A percentile compares a stretch with the other conserved stretches of the same genome.
These are phyloP conservation scores for Globisporangium canariense DNA, from an alignment of 352 stramenopile genomes.

Conservation along the genomic window DNA sequence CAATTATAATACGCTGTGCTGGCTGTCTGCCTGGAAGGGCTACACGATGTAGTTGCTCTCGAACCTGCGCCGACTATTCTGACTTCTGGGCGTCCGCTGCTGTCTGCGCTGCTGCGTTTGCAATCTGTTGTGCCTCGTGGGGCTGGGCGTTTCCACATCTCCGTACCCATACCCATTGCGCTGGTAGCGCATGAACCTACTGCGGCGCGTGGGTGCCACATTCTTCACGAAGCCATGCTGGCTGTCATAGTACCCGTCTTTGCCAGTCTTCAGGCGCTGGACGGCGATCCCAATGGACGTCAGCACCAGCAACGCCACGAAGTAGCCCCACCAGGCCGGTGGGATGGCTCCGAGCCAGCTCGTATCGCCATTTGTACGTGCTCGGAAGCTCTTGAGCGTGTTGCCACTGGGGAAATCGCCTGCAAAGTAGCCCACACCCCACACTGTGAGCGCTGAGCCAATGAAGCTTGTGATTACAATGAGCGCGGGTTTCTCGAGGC, in stretches of 20 bases:
- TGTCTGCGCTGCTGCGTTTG: background rate
- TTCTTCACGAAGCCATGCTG: slow-evolving; percentile 12
- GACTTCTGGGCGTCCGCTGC: background rate
- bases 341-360: slow-evolving; percentile 36
- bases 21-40: background rate
- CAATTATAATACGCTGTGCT: no score
- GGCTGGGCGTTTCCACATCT: slow-evolving; percentile 11
- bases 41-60: slow-evolving; percentile 43
- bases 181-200: background rate
- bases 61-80: background rate
- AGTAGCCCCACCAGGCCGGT: slow-evolving; percentile 57
- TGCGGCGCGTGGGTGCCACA: background rate
- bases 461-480: slow-evolving; percentile 47
- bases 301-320: slow-evolving; percentile 43
- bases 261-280: slow-evolving; percentile 42
- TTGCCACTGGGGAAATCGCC: slow-evolving; percentile 57
- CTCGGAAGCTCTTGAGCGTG: slow-evolving; percentile 36
- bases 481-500: slow-evolving; percentile 55
- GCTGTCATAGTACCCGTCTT: slow-evolving; percentile 27
- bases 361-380: slow-evolving; percentile 27
- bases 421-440: slow-evolving; percentile 61
- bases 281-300: slow-evolving; percentile 43
- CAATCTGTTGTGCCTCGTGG: background rate
- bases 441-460: slow-evolving; percentile 39
- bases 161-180: slow-evolving; percentile 5